Percentiles rank a stretch among this genome's conserved stretches.
Evolutionary conservation across 768 basidiomycete species (phyloP).

Genomic region (Auriscalpium vulgare): DNA sequence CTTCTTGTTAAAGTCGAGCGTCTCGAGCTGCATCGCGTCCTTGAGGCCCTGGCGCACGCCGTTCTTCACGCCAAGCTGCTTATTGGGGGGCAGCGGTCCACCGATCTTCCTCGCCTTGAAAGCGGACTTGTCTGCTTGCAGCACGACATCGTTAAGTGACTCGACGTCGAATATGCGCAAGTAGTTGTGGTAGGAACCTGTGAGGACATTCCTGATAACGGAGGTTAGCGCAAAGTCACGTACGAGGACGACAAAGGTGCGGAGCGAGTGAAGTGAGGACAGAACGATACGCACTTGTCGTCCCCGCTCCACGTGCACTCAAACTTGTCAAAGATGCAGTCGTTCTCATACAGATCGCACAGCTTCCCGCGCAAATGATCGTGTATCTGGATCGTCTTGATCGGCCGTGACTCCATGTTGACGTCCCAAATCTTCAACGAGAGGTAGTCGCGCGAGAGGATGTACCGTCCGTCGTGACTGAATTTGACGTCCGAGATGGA

Average conservation of each 20-base stretch:
- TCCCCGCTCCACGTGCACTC: constrained; percentile 98
- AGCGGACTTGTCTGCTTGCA: constrained; percentile 98
- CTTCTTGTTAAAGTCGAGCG: constrained; percentile 94
- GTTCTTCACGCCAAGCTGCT: constrained; percentile 54
- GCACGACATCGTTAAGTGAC: constrained; percentile 76
- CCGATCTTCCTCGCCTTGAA: constrained; percentile 99
- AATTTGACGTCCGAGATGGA: constrained; percentile 99
- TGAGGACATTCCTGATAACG: constrained; percentile 74
- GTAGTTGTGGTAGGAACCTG: constrained; percentile 99
- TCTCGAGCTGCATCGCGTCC: constrained; percentile 82
- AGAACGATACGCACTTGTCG: constrained; percentile 68
- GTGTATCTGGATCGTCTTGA: constrained; percentile 98
- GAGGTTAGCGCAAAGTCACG: constrained; percentile 6
- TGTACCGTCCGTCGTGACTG: constrained; percentile 94
- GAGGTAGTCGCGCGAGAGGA: constrained; percentile 93
- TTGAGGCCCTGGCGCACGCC: constrained; percentile 70
- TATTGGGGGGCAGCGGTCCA: constrained; percentile 67
- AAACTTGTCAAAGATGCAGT: constrained; percentile 99
- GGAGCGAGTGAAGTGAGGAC: no score
- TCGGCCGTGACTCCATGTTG: constrained; percentile 94
- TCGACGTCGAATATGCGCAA: constrained; percentile 98
- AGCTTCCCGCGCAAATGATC: constrained; percentile 96
- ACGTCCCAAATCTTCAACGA: constrained; percentile 99
- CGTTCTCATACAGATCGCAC: constrained; percentile 98
- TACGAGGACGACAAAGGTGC: background rate